These are phyloP conservation scores for Balakata baccata DNA, from an alignment of 345 rosid genomes.

Conservation along the genomic window DNA sequence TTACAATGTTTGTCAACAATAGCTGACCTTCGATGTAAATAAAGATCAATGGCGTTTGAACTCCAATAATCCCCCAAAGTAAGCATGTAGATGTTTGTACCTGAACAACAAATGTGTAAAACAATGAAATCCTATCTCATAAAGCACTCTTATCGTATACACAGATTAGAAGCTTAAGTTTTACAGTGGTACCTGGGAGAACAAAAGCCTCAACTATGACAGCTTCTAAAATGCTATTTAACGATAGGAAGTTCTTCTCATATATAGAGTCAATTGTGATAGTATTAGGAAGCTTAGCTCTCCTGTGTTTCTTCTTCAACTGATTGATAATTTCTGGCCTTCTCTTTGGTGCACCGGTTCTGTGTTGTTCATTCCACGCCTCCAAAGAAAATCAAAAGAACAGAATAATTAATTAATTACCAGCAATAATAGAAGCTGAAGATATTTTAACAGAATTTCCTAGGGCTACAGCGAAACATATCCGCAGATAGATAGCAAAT, in stretches of 20 bases:
- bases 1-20: neutral
- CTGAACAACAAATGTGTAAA: conserved; percentile 32
- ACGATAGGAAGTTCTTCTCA: conserved; percentile 77
- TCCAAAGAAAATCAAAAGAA: conserved; percentile 17
- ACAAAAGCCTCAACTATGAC: conserved; percentile 59
- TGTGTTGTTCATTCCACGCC: conserved; percentile 79
- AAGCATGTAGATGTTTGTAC: conserved; percentile 86
- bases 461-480: too few relatives aligned
- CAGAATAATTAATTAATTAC: neutral
- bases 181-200: conserved; percentile 54
- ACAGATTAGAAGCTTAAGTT: neutral
- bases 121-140: neutral
- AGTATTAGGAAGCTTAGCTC: conserved; percentile 64
- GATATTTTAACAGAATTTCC: neutral
- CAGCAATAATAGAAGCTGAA: neutral
- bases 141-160: neutral
- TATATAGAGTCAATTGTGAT: conserved; percentile 73
- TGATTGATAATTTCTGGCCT: conserved; percentile 61
- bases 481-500: neutral
- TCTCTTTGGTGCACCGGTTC: conserved; percentile 51
- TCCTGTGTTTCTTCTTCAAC: conserved; percentile 59
- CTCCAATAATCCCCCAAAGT: conserved; percentile 94
- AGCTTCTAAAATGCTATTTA: conserved; percentile 73
- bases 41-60: conserved; percentile 86
- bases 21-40: conserved; percentile 72